Evolutionary conservation across 2,329 filamentous ascomycete species (phyloP).

Genomic region (Penicillium polonicum): DNA sequence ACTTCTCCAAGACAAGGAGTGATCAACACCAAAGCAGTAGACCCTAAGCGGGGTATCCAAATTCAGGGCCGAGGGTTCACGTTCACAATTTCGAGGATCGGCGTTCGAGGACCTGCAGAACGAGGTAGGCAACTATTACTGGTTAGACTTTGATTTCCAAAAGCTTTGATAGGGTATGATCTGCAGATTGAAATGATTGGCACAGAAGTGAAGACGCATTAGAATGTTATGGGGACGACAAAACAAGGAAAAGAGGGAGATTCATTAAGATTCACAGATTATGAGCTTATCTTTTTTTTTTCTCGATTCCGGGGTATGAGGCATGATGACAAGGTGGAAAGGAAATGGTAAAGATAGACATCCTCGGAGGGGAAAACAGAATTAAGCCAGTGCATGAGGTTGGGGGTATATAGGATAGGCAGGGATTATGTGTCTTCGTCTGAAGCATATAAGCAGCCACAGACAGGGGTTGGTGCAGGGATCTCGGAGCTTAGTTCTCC

Average conservation of each 20-base stretch:
- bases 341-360: conserved; percentile 3
- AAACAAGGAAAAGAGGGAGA: conserved; percentile 1
- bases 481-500: conserved; percentile 7
- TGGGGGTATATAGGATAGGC: conserved; percentile 16
- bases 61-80: background rate
- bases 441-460: background rate
- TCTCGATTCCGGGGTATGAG: background rate
- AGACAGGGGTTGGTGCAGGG: background rate
- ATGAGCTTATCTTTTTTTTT: background rate
- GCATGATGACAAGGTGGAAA: background rate
- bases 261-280: conserved; percentile 21
- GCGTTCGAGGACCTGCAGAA: conserved; percentile 36
- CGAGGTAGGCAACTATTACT: conserved; percentile 34
- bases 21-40: background rate
- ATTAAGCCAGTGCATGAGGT: background rate
- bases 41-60: background rate
- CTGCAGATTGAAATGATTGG: background rate
- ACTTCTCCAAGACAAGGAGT: background rate
- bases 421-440: background rate
- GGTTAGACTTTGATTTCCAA: conserved; percentile 7
- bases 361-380: background rate
- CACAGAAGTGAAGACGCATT: background rate
- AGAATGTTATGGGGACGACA: background rate
- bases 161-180: background rate
- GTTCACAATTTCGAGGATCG: conserved; percentile 19